Percentiles rank a stretch among this genome's conserved stretches.
Evolutionary conservation across 305 asterid species (phyloP).

Genomic region (Rubia peregrina): DNA sequence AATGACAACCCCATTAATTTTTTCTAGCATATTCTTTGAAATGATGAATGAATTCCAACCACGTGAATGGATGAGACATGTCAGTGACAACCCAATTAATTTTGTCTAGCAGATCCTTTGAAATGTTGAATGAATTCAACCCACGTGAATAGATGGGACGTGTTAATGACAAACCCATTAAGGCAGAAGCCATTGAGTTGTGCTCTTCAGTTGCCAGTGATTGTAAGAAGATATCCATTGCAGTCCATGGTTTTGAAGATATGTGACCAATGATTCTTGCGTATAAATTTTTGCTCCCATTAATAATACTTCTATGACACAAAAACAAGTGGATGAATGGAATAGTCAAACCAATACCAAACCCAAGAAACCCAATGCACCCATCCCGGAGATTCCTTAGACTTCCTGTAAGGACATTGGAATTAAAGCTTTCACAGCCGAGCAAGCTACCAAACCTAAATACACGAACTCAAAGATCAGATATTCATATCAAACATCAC

Average conservation of each 20-base stretch:
- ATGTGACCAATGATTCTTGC: conserved; percentile 96
- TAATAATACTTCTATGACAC: conserved; percentile 16
- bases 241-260: conserved; percentile 93
- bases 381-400: conserved; percentile 34
- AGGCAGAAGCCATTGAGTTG: conserved; percentile 83
- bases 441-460: conserved; percentile 97
- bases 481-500: neutral
- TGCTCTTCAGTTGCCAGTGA: conserved; percentile 74
- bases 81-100: no score
- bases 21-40: no score
- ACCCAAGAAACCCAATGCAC: no score
- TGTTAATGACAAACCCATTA: no score
- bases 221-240: conserved; percentile 79
- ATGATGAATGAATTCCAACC: no score
- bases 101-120: no score
- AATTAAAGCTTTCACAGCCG: conserved; percentile 87
- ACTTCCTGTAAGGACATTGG: conserved; percentile 72
- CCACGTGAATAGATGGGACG: no score
- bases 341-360: no score
- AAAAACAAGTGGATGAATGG: no score
- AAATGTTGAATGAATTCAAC: no score
- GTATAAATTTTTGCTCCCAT: conserved; percentile 17
- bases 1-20: no score
- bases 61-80: no score
- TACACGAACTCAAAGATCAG: neutral